phyloP scores from a whole-genome alignment of 2,329 filamentous ascomycete genomes.

The Ophiostoma novo-ulmi region DNA sequence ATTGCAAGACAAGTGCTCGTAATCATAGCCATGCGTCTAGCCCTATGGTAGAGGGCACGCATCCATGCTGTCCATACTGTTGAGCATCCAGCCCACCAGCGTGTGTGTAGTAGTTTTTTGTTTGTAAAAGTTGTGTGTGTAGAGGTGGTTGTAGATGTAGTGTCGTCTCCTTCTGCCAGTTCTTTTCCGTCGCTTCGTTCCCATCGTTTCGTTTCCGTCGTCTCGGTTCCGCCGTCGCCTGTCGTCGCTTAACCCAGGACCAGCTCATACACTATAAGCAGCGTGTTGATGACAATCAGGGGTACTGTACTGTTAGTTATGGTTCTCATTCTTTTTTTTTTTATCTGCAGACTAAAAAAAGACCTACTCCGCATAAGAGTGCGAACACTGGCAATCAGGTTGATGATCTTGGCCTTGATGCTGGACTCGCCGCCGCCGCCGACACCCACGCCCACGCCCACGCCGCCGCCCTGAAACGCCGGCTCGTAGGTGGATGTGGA shows the following conservation, averaged over 20 bases:
- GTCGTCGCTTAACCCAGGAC: constrained; percentile 57
- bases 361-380: constrained; percentile 86
- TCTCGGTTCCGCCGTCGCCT: not conserved
- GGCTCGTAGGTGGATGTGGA: constrained; percentile 65
- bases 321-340: not conserved
- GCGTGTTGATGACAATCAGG: constrained; percentile 73
- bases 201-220: not conserved
- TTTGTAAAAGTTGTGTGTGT: not conserved
- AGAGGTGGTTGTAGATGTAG: not conserved
- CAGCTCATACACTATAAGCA: constrained; percentile 79
- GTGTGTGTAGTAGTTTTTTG: not conserved
- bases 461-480: constrained; percentile 62
- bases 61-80: not conserved
- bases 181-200: not conserved
- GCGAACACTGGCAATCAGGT: constrained; percentile 83
- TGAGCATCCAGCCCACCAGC: not conserved
- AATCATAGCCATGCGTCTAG: not conserved
- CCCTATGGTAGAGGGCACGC: not conserved
- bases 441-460: constrained; percentile 13
- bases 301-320: constrained; percentile 56
- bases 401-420: constrained; percentile 80
- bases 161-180: no score
- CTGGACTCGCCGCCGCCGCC: constrained; percentile 57
- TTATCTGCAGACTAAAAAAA: not conserved
- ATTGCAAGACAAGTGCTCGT: not conserved